Evolutionary conservation across 352 stramenopile species (phyloP).

Genomic region (Thalassiosira exigua): DNA sequence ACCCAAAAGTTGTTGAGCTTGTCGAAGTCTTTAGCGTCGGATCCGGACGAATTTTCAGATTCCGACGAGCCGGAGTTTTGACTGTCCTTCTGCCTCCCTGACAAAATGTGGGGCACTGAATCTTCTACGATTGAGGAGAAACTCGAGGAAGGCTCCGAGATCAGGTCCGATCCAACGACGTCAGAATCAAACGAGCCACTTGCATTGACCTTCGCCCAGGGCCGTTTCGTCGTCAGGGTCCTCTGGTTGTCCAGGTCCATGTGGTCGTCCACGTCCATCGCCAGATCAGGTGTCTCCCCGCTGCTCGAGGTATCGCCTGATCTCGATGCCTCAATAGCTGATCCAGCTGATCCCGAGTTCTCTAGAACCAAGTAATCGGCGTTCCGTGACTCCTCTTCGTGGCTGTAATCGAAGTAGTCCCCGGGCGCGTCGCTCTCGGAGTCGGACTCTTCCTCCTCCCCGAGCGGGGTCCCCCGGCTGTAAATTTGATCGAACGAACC

Average conservation of each 20-base stretch:
- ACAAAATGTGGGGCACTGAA: no score
- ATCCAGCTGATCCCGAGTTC: neutral
- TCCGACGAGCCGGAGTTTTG: neutral
- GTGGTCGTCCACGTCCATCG: neutral
- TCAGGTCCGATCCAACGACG: neutral
- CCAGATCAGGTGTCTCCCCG: neutral
- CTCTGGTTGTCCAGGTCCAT: neutral
- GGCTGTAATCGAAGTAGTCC: constrained; percentile 27
- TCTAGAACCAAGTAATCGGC: neutral
- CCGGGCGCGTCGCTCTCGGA: constrained; percentile 14
- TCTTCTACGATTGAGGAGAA: no score
- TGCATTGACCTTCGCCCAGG: neutral
- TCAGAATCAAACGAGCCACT: neutral
- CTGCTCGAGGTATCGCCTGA: neutral
- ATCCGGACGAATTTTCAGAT: neutral
- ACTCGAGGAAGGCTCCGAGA: neutral
- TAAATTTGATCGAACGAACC: constrained; percentile 35
- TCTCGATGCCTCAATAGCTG: neutral
- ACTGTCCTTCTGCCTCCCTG: no score
- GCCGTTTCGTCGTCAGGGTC: neutral
- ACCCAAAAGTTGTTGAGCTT: constrained; percentile 37
- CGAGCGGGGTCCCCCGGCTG: neutral
- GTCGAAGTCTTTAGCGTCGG: constrained; percentile 10
- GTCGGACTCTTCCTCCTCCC: constrained; percentile 13
- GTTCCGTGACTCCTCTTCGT: neutral